These are phyloP conservation scores for Leptographium wingfieldii DNA, from an alignment of 2,329 filamentous ascomycete genomes.

Conservation along the genomic window DNA sequence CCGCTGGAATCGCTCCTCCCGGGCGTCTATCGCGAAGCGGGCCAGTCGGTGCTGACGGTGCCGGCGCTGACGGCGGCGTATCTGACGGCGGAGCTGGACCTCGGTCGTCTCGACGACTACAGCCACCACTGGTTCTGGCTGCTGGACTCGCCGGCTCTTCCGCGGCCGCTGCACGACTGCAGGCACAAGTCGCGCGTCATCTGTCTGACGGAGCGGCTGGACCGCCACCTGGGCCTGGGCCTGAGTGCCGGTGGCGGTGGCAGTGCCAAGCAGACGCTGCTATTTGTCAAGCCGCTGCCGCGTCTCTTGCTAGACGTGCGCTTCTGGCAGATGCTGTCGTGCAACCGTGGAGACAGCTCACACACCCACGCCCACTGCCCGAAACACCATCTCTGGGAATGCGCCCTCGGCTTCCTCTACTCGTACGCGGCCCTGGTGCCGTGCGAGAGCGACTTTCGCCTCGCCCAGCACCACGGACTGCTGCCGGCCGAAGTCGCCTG, in stretches of 20 bases:
- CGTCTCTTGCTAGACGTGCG: constrained; percentile 20
- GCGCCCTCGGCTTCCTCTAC: constrained; percentile 26
- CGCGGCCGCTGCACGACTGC: constrained; percentile 15
- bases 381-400: constrained; percentile 11
- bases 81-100: constrained; percentile 10
- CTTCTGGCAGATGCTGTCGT: constrained; percentile 17
- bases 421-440: constrained; percentile 24
- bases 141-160: constrained; percentile 11
- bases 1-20: constrained; percentile 10
- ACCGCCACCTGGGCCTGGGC: constrained; percentile 20
- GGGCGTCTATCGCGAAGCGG: constrained; percentile 9
- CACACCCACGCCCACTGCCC: constrained; percentile 6
- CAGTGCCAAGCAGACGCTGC: constrained; percentile 11
- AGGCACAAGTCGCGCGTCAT: constrained; percentile 12
- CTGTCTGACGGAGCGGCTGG: constrained; percentile 18
- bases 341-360: not conserved
- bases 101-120: constrained; percentile 12
- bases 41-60: constrained; percentile 1
- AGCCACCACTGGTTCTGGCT: constrained; percentile 14
- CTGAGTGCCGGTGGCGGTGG: constrained; percentile 1
- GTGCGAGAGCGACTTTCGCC: constrained; percentile 25
- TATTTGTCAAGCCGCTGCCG: constrained; percentile 24
- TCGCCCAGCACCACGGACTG: constrained; percentile 22
- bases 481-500: constrained; percentile 24
- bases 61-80: constrained; percentile 9